A percentile compares a stretch with the other conserved stretches of the same genome.
These are phyloP conservation scores for Primulina eburnea DNA, from an alignment of 257 asterid genomes.

Conservation along the genomic window DNA sequence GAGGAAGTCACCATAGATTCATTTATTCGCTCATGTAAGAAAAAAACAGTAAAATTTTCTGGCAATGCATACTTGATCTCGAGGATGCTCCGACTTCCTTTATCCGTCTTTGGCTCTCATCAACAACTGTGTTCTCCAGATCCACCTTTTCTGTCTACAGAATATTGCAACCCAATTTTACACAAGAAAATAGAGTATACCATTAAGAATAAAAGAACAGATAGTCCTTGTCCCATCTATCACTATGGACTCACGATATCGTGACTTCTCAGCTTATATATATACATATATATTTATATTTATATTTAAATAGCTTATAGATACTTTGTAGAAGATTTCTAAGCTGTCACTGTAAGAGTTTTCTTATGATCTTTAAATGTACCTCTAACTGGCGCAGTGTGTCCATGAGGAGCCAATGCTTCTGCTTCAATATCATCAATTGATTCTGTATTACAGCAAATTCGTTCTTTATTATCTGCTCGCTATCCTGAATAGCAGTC, in stretches of 20 bases:
- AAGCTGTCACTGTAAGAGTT: no score
- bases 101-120: slow-evolving; percentile 89
- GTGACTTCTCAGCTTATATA: no score
- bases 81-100: slow-evolving; percentile 62
- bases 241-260: no score
- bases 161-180: slow-evolving; percentile 26
- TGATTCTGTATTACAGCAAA: slow-evolving; percentile 30
- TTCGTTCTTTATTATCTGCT: slow-evolving; percentile 78
- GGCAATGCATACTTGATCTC: slow-evolving; percentile 55
- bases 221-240: slow-evolving; percentile 6
- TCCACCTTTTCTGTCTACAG: slow-evolving; percentile 96
- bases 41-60: slow-evolving; percentile 9
- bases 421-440: no score
- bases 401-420: no score
- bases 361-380: no score
- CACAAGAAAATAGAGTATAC: slow-evolving; percentile 23
- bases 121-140: slow-evolving; percentile 93
- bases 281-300: no score
- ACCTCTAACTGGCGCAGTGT: no score
- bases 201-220: slow-evolving; percentile 12
- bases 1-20: slow-evolving; percentile 15
- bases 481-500: slow-evolving; percentile 70
- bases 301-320: no score
- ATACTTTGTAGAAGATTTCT: no score
- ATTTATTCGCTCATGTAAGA: slow-evolving; percentile 8